Percentiles rank a stretch among this genome's conserved stretches.
Conservation (phyloP, 768 basidiomycete genomes). For the Amanita brunnescens region DNA sequence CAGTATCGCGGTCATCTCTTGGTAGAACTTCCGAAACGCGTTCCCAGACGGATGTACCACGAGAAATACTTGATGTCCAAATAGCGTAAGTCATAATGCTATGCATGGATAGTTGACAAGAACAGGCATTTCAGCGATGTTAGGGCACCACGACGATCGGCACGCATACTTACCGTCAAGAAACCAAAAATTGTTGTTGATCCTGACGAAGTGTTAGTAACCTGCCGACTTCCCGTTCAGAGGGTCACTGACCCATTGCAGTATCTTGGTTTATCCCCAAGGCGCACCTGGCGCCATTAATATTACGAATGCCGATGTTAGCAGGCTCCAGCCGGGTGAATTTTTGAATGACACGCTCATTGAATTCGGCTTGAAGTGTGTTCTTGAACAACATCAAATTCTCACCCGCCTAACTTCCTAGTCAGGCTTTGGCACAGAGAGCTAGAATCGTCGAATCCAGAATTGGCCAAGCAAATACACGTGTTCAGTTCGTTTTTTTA, state of each 20-base stretch:
- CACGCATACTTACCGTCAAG: slow-evolving; percentile 19
- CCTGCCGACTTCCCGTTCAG: neutral
- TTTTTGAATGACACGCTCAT: slow-evolving; percentile 96
- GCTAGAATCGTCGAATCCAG: slow-evolving; percentile 45
- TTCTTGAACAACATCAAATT: slow-evolving; percentile 3
- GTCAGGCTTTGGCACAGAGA: slow-evolving; percentile 62
- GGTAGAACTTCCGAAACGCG: neutral
- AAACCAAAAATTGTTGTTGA: slow-evolving; percentile 25
- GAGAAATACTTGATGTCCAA: neutral
- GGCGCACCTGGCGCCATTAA: slow-evolving; percentile 67
- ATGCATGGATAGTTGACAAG: neutral
- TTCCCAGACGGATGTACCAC: neutral
- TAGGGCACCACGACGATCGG: slow-evolving; percentile 24
- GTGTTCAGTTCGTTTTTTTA: slow-evolving; percentile 98
- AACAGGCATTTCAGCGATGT: neutral
- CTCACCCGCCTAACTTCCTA: slow-evolving; percentile 1
- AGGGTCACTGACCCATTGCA: slow-evolving; percentile 19
- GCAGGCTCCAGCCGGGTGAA: slow-evolving; percentile 67
- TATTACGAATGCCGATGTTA: slow-evolving; percentile 71
- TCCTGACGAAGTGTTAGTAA: slow-evolving; percentile 57
- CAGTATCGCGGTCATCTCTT: neutral
- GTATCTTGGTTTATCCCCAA: slow-evolving; percentile 72
- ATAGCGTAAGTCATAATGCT: neutral
- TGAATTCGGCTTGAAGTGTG: slow-evolving; percentile 91
- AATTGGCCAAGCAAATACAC: slow-evolving; percentile 65